Percentiles rank a stretch among this genome's conserved stretches.
Conservation (phyloP, 768 basidiomycete genomes). For the Rossbeevera mucosa region DNA sequence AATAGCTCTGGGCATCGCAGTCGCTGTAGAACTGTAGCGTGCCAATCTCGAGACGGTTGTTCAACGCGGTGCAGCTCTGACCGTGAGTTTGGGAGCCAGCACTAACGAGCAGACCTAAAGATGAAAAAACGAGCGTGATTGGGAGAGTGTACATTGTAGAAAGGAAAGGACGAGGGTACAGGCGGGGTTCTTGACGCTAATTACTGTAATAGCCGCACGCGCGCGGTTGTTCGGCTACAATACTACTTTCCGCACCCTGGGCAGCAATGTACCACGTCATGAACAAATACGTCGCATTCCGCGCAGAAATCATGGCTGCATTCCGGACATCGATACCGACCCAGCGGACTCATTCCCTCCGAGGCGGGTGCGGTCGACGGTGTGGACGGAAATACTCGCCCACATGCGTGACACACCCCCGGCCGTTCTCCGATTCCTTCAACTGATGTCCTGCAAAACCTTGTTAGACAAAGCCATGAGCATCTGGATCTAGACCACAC, state of each 20-base stretch:
- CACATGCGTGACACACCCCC: conserved; percentile 71
- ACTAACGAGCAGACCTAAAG: conserved; percentile 33
- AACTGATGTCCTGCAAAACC: conserved; percentile 34
- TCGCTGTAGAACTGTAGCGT: conserved; percentile 80
- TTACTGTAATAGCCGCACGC: background rate
- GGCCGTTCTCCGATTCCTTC: conserved; percentile 36
- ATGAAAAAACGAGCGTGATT: conserved; percentile 54
- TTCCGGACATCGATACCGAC: conserved; percentile 85
- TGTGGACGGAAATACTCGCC: conserved; percentile 57
- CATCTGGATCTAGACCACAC: conserved; percentile 30
- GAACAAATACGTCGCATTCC: conserved; percentile 95
- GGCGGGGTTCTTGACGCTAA: background rate
- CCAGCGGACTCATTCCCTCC: conserved; percentile 77
- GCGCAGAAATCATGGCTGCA: conserved; percentile 87
- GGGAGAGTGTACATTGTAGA: conserved; percentile 9
- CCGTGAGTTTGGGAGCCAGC: conserved; percentile 48
- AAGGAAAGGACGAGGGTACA: background rate
- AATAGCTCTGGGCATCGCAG: conserved; percentile 69
- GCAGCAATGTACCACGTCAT: conserved; percentile 93
- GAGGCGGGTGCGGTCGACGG: conserved; percentile 33
- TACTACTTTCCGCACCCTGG: conserved; percentile 70
- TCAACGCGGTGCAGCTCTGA: conserved; percentile 44
- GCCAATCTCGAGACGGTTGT: conserved; percentile 67
- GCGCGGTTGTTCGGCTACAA: background rate
- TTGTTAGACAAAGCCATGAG: conserved; percentile 1